Evolutionary conservation across 768 basidiomycete species (phyloP).

Genomic region (Leccinum ochraceum): DNA sequence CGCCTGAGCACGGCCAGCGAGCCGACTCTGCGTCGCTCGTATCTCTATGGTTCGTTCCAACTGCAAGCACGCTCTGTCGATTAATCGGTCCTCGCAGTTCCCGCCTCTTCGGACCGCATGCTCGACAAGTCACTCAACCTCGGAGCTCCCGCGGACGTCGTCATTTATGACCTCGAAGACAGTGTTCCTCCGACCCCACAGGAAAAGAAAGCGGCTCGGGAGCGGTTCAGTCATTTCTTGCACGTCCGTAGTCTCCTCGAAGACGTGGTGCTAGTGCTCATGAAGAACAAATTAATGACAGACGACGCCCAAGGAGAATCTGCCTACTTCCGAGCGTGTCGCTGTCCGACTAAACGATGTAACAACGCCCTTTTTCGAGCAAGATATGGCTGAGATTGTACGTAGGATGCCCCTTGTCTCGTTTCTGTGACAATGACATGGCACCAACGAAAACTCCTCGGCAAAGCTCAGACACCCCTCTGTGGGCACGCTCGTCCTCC

Average conservation of each 20-base stretch:
- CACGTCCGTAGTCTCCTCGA: slow-evolving; percentile 39
- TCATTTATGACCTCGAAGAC: slow-evolving; percentile 91
- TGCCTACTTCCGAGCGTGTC: slow-evolving; percentile 51
- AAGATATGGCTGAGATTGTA: slow-evolving; percentile 65
- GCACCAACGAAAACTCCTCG: slow-evolving; percentile 6
- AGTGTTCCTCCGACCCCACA: slow-evolving; percentile 63
- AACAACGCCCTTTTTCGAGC: slow-evolving; percentile 61
- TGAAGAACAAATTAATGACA: slow-evolving; percentile 13
- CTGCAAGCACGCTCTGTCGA: background rate
- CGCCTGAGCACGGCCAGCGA: slow-evolving; percentile 20
- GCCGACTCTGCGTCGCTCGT: slow-evolving; percentile 48
- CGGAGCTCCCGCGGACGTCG: slow-evolving; percentile 59
- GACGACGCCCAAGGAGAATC: slow-evolving; percentile 30
- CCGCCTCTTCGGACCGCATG: slow-evolving; percentile 78
- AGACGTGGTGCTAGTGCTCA: slow-evolving; percentile 14
- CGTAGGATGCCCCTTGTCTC: slow-evolving; percentile 31
- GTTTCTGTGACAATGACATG: slow-evolving; percentile 3
- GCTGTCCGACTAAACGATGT: slow-evolving; percentile 74
- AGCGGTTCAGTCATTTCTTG: slow-evolving; percentile 55
- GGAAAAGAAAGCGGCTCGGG: slow-evolving; percentile 62
- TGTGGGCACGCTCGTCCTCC: slow-evolving; percentile 74
- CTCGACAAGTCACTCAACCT: slow-evolving; percentile 68
- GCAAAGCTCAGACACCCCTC: slow-evolving; percentile 44
- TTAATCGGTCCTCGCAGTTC: slow-evolving; percentile 47
- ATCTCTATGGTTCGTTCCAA: slow-evolving; percentile 52